phyloP scores from a whole-genome alignment of 495 filamentous ascomycete species.

The Penicillium alfredii region DNA sequence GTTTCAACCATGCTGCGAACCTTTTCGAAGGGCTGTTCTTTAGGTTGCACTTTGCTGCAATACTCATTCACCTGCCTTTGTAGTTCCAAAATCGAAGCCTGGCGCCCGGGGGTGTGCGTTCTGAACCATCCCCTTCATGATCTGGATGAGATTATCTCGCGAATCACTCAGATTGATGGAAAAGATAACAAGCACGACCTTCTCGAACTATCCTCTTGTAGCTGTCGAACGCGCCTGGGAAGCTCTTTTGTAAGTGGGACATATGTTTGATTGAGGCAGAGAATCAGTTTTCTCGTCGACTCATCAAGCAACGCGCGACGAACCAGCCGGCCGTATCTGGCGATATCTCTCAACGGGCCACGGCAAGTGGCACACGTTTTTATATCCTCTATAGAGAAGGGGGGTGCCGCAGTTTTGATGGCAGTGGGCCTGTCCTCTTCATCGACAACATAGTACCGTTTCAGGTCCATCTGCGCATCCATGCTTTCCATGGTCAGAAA shows the following conservation, averaged over 20 bases:
- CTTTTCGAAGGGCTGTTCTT: constrained; percentile 57
- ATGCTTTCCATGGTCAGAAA: constrained; percentile 55
- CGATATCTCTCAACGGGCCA: constrained; percentile 53
- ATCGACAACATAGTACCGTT: constrained; percentile 47
- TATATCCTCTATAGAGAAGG: constrained; percentile 48
- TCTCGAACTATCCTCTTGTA: constrained; percentile 9
- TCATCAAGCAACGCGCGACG: constrained; percentile 60
- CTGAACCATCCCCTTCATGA: constrained; percentile 3
- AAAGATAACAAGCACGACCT: background rate
- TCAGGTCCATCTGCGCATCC: constrained; percentile 61
- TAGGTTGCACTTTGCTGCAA: constrained; percentile 34
- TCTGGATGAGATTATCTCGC: constrained; percentile 3
- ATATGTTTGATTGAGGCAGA: constrained; percentile 44
- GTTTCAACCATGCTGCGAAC: constrained; percentile 50
- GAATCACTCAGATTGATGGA: constrained; percentile 1
- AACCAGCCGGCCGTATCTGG: constrained; percentile 63
- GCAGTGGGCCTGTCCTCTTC: constrained; percentile 36
- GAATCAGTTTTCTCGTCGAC: constrained; percentile 60
- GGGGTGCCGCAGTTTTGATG: constrained; percentile 36
- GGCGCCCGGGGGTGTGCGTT: constrained; percentile 21
- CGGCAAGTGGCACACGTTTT: constrained; percentile 61
- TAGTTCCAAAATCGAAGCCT: constrained; percentile 32
- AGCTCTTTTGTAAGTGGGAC: constrained; percentile 43
- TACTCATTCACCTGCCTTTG: constrained; percentile 40
- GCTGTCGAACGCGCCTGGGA: constrained; percentile 14